Evolutionary conservation across 2,329 filamentous ascomycete genomes (phyloP).

Genomic region (Trichoderma arundinaceum): DNA sequence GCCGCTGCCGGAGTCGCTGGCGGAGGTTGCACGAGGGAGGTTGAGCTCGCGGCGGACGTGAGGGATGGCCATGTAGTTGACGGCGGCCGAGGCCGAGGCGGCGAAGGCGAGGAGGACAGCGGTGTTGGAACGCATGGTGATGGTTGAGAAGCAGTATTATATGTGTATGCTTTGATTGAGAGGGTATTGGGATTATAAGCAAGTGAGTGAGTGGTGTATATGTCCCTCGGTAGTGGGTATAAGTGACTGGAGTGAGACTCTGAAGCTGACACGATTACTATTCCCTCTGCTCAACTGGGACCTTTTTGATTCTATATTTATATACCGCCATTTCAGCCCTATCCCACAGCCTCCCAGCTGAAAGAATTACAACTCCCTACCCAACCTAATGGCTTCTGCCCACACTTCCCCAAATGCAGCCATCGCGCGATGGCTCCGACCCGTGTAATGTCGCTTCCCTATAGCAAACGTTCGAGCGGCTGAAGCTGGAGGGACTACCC

Average conservation of each 20-base stretch:
- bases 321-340: not conserved
- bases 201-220: not conserved
- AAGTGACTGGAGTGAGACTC: slow-evolving; percentile 13
- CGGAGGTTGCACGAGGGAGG: slow-evolving; percentile 39
- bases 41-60: slow-evolving; percentile 38
- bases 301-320: not conserved
- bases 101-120: slow-evolving; percentile 38
- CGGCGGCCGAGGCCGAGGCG: slow-evolving; percentile 38
- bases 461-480: not conserved
- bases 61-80: slow-evolving; percentile 41
- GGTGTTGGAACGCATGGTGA: slow-evolving; percentile 40
- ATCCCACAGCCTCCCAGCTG: not conserved
- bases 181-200: not conserved
- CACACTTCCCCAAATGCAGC: not conserved
- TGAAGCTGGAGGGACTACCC: not conserved
- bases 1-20: not conserved
- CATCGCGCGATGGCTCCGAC: not conserved
- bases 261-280: not conserved
- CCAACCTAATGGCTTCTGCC: no score
- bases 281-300: not conserved
- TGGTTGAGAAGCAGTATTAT: not conserved
- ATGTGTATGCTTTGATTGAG: not conserved
- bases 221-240: not conserved
- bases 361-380: not conserved
- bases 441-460: no score